phyloP scores from a whole-genome alignment of 371 early-diverging fungal genomes.

The Mortierella sp. region DNA sequence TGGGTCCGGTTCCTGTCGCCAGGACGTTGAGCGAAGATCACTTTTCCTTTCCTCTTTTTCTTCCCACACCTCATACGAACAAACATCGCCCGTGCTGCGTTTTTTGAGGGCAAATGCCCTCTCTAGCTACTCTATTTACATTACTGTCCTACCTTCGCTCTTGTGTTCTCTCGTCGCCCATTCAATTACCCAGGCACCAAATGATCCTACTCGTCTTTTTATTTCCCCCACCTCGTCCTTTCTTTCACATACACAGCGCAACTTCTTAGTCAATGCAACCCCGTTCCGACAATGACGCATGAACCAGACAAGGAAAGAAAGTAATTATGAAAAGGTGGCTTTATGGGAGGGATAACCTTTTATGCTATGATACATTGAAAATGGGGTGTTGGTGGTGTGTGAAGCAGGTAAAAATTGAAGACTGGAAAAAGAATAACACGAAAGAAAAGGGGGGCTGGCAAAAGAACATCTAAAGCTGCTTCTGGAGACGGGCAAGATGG shows the following conservation, averaged over 20 bases:
- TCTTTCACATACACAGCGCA: too few species aligned
- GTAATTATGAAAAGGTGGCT: background rate
- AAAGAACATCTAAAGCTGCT: constrained; percentile 64
- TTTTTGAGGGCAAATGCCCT: background rate
- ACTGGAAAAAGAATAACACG: background rate
- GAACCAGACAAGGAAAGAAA: background rate
- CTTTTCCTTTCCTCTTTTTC: background rate
- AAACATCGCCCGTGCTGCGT: background rate
- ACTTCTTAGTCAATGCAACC: background rate
- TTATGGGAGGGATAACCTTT: background rate
- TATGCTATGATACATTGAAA: constrained; percentile 26
- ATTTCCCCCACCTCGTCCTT: too few species aligned
- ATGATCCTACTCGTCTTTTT: too few species aligned
- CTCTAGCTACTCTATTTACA: too few species aligned
- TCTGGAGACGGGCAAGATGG: constrained; percentile 76
- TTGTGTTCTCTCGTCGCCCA: too few species aligned
- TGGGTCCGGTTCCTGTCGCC: background rate
- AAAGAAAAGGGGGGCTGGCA: background rate
- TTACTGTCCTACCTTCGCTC: too few species aligned
- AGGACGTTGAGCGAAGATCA: background rate
- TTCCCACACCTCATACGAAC: background rate
- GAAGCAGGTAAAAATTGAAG: constrained; percentile 6
- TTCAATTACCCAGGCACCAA: too few species aligned
- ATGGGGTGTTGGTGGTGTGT: constrained; percentile 5
- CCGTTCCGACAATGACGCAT: too few species aligned